Conservation (phyloP, 2,329 filamentous ascomycete genomes). For the Aspergillus sp. region DNA sequence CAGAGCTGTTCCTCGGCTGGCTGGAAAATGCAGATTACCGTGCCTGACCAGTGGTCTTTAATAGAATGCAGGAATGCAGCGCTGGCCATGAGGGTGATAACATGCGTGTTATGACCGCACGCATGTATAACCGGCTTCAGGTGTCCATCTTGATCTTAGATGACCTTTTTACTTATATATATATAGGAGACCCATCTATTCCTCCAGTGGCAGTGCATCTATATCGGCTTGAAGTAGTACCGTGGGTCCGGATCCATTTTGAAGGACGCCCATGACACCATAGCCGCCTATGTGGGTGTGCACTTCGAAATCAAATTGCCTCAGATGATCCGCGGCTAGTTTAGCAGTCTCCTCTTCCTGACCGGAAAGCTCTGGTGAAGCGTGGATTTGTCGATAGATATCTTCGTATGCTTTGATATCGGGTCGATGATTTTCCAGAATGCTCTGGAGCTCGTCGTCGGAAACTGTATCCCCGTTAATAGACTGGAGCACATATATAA, state of each 20-base stretch:
- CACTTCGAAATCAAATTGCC: slow-evolving; percentile 39
- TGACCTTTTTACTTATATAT: slow-evolving; percentile 46
- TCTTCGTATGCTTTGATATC: slow-evolving; percentile 43
- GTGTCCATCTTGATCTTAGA: slow-evolving; percentile 43
- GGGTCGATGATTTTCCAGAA: slow-evolving; percentile 35
- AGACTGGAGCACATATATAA: too few species aligned
- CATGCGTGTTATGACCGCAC: slow-evolving; percentile 65
- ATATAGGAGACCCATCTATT: slow-evolving; percentile 53
- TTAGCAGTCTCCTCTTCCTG: slow-evolving; percentile 50
- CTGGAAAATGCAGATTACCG: slow-evolving; percentile 58
- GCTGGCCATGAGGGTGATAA: slow-evolving; percentile 54
- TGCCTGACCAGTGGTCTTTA: slow-evolving; percentile 51
- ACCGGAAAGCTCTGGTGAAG: slow-evolving; percentile 52
- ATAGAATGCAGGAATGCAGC: slow-evolving; percentile 45
- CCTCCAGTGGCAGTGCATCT: slow-evolving; percentile 56
- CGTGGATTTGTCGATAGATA: slow-evolving; percentile 54
- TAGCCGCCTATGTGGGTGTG: slow-evolving; percentile 53
- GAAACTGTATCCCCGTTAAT: too few species aligned
- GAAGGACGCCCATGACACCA: slow-evolving; percentile 53
- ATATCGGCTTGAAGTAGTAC: slow-evolving; percentile 59
- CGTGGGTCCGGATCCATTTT: slow-evolving; percentile 52
- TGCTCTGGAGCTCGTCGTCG: slow-evolving; percentile 2
- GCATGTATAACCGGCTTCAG: slow-evolving; percentile 61
- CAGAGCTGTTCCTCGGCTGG: slow-evolving; percentile 57
- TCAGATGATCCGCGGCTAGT: slow-evolving; percentile 40